phyloP scores from a whole-genome alignment of 2,329 filamentous ascomycete genomes.

The Parascedosporium putredinis region DNA sequence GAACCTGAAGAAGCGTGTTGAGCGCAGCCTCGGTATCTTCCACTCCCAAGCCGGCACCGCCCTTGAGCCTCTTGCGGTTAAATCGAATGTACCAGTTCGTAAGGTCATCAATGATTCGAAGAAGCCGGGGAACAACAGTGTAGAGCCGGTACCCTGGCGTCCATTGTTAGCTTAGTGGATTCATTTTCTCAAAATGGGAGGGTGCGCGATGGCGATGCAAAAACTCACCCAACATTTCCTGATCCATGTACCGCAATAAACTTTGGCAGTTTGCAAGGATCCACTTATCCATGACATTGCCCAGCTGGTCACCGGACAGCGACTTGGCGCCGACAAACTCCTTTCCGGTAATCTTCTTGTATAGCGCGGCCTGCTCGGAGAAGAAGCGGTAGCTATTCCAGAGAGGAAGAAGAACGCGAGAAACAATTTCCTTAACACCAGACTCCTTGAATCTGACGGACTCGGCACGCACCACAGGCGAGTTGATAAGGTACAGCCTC shows the following conservation, averaged over 20 bases:
- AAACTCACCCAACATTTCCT: conserved; percentile 70
- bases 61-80: conserved; percentile 76
- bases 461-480: conserved; percentile 18
- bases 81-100: conserved; percentile 93
- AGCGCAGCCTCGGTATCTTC: conserved; percentile 73
- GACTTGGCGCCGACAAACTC: conserved; percentile 12
- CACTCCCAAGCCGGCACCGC: conserved; percentile 52
- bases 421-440: conserved; percentile 17
- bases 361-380: conserved; percentile 15
- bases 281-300: conserved; percentile 81
- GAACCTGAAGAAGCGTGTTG: conserved; percentile 78
- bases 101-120: conserved; percentile 71
- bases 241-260: conserved; percentile 80
- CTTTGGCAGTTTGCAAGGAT: conserved; percentile 89
- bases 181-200: too few relatives aligned
- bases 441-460: conserved; percentile 18
- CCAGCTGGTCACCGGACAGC: conserved; percentile 12
- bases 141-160: conserved; percentile 56
- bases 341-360: conserved; percentile 14
- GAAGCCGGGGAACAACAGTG: conserved; percentile 70
- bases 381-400: conserved; percentile 21
- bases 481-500: conserved; percentile 19
- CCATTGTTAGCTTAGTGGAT: conserved; percentile 9
- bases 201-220: too few relatives aligned
- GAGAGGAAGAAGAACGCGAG: conserved; percentile 16